phyloP scores from a whole-genome alignment of 2,329 filamentous ascomycete genomes.

The Fusarium staphyleae region DNA sequence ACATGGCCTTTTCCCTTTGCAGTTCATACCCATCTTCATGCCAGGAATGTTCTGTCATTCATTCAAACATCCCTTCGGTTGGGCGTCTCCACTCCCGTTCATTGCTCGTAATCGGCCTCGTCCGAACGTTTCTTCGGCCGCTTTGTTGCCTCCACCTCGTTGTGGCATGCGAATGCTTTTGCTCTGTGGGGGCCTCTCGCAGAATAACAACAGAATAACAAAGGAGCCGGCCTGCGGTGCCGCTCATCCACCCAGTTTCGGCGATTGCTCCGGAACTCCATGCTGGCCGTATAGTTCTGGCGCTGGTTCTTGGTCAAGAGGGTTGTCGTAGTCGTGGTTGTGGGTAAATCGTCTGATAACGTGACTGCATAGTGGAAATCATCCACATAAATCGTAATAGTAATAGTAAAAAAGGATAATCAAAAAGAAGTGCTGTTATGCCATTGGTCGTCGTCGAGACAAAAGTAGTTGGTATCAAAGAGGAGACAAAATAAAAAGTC shows the following conservation, averaged over 20 bases:
- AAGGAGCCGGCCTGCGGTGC: conserved; percentile 3
- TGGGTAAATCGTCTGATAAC: conserved; percentile 30
- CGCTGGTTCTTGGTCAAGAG: conserved; percentile 7
- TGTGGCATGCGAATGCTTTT: conserved; percentile 5
- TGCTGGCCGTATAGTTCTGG: conserved; percentile 11
- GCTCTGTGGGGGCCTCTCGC: background rate
- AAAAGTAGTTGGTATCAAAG: conserved; percentile 34
- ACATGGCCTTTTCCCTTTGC: conserved; percentile 4
- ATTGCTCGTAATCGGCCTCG: conserved; percentile 11
- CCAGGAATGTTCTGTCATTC: conserved; percentile 30
- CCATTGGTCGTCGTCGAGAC: conserved; percentile 33
- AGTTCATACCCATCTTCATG: conserved; percentile 1
- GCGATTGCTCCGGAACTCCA: conserved; percentile 25
- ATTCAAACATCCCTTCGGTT: conserved; percentile 22
- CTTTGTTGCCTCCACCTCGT: conserved; percentile 7
- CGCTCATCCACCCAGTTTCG: conserved; percentile 10
- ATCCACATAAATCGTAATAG: conserved; percentile 15
- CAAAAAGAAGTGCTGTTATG: conserved; percentile 9
- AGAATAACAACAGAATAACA: conserved; percentile 19
- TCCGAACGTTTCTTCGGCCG: conserved; percentile 15
- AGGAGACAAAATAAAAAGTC: conserved; percentile 15
- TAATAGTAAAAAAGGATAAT: too few relatives aligned
- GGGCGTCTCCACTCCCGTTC: conserved; percentile 2
- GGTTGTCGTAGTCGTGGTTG: conserved; percentile 9
- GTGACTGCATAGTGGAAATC: conserved; percentile 11